A percentile compares a stretch with the other conserved stretches of the same genome.
Conservation (phyloP, 176 grass and related monocot genomes). For the Rhynchospora tenuis region DNA sequence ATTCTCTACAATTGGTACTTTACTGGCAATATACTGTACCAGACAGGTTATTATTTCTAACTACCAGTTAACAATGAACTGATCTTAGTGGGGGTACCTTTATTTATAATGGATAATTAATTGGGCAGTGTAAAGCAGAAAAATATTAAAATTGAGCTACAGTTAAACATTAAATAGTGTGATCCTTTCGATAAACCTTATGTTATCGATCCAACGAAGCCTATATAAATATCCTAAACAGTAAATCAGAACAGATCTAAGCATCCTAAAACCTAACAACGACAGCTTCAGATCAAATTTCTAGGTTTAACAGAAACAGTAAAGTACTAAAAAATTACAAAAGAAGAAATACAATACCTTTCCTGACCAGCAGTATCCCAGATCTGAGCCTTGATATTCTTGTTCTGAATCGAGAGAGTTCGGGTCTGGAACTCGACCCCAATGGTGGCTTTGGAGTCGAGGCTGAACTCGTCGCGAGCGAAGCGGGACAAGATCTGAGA, state of each 20-base stretch:
- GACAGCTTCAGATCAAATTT: background rate
- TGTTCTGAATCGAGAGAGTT: slow-evolving; percentile 64
- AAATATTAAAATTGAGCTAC: background rate
- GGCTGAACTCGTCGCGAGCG: slow-evolving; percentile 88
- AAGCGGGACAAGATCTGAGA: slow-evolving; percentile 96
- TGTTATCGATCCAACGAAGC: background rate
- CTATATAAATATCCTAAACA: background rate
- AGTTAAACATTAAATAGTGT: background rate
- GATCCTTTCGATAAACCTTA: background rate
- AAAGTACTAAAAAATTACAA: background rate
- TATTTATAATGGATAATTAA: background rate
- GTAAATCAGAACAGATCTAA: background rate
- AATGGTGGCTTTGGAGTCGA: slow-evolving; percentile 96
- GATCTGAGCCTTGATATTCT: slow-evolving; percentile 91
- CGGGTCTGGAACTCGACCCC: slow-evolving; percentile 94
- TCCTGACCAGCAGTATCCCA: slow-evolving; percentile 95
- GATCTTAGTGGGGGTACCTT: background rate
- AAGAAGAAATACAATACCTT: slow-evolving; percentile 14
- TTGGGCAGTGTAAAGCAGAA: background rate
- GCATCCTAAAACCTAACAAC: background rate
- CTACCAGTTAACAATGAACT: background rate
- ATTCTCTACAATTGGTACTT: background rate
- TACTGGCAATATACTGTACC: slow-evolving; percentile 1
- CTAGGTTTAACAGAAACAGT: background rate
- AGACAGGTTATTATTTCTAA: background rate